Evolutionary conservation across 2,329 filamentous ascomycete genomes (phyloP).

Genomic region (Alternaria viburni): DNA sequence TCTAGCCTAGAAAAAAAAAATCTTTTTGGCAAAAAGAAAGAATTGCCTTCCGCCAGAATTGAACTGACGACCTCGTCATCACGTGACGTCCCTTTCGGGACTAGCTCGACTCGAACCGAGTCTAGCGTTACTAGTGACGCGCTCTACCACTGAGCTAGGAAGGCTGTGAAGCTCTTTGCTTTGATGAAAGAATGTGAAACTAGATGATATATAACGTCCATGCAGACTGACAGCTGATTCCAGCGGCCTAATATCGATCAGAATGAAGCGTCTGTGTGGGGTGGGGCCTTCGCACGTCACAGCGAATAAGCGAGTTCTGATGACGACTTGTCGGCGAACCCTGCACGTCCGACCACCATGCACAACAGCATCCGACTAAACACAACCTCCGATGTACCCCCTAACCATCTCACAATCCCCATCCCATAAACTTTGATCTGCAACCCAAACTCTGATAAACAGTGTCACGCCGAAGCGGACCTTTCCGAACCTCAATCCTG

Average conservation of each 20-base stretch:
- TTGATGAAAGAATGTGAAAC: too few relatives aligned
- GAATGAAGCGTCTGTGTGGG: too few relatives aligned
- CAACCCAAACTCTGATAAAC: background rate
- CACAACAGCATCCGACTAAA: background rate
- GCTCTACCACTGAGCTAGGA: conserved; percentile 19
- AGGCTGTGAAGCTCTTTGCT: background rate
- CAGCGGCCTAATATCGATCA: too few relatives aligned
- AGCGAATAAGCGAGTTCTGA: background rate
- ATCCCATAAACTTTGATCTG: background rate
- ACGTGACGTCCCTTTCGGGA: background rate
- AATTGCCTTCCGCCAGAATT: conserved; percentile 15
- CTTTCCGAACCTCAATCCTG: background rate
- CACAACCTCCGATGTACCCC: background rate
- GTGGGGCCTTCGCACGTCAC: background rate
- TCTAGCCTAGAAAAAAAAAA: background rate
- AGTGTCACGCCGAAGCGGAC: background rate
- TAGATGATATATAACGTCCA: fast-evolving
- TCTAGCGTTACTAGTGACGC: conserved; percentile 10
- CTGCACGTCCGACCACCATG: background rate
- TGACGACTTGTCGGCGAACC: background rate
- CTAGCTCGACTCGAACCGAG: background rate
- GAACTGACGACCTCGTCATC: conserved; percentile 17
- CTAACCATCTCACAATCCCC: background rate
- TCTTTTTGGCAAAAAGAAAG: background rate
- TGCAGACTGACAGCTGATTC: too few relatives aligned